Base-by-base conservation (phyloP, 2,329 filamentous ascomycete species). In the Calonectria pauciramosa region DNA sequence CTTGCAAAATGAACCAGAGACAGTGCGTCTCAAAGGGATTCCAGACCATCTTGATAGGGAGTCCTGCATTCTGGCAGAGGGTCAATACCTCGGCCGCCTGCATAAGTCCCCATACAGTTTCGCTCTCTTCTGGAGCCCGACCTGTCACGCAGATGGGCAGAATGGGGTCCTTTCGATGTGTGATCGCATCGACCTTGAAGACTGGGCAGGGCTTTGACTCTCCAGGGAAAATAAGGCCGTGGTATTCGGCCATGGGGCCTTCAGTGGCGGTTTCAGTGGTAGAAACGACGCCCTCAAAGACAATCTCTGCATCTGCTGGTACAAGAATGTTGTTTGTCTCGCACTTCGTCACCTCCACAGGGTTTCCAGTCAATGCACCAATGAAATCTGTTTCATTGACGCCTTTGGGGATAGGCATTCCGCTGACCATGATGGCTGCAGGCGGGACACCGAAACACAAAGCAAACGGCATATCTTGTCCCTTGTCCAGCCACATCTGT, bases 331-430 rank as follows among this genome's bases (percentile, higher is more conserved):
- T 82, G 71, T 88, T 90, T 0, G 85, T 88, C 26, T 90, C 88
- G 73, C 88, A 90, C 75, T 89, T 90, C 56, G 88, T 86, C 0
- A 90, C 75, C 47, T 90, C 86, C 6, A 90, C 71, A 0, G 88
- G 81, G 2, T 77, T 69, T 1, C 88, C 88, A 0, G 82, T 82
- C 72, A 90, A 81, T 0, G 88, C 84, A 4, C 88, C 88, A 8
- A 90, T 82, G 66, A 89, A 90, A 0, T 82, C 87, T 4, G 84
- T 85, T 77, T 90, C 89, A 0, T 85, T 85, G 1, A 89, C 80
- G 0, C 87, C 87, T 14, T 87, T 86, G 0, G 88, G 88, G n/a
- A 89, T 78, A 0, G 87, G 88, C 86, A 89, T 88, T 23, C 82
- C 82, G 0, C 86, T 80, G 0, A 86, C 88, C 82, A 90, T 88